Evolutionary conservation across 2,329 filamentous ascomycete genomes (phyloP).

Genomic region (Neofusicoccum kwambonambiense): DNA sequence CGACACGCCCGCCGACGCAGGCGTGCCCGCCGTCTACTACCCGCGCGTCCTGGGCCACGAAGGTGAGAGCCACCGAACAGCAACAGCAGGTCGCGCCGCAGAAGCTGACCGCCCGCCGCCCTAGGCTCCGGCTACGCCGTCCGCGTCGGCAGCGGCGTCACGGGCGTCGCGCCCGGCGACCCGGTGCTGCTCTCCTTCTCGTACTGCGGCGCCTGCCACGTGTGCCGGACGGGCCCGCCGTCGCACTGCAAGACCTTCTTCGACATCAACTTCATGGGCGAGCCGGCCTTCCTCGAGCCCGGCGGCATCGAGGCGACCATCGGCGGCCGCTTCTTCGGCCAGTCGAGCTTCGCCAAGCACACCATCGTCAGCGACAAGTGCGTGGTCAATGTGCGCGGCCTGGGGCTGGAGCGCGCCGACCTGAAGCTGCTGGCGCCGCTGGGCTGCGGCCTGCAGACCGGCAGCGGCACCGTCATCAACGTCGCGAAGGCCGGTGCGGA

Average conservation of each 20-base stretch:
- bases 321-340: conserved; percentile 49
- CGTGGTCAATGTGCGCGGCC: conserved; percentile 42
- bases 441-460: conserved; percentile 50
- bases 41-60: conserved; percentile 54
- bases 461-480: conserved; percentile 36
- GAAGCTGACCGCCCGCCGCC: not conserved
- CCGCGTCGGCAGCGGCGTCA: conserved; percentile 40
- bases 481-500: conserved; percentile 35
- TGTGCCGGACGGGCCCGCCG: conserved; percentile 13
- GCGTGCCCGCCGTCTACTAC: conserved; percentile 36
- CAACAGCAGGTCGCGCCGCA: too few relatives aligned
- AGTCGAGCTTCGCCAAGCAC: conserved; percentile 45
- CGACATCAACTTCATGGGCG: conserved; percentile 17
- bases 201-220: conserved; percentile 11
- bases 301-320: conserved; percentile 18
- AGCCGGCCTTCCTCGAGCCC: not conserved
- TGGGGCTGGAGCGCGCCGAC: conserved; percentile 36
- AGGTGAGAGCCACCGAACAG: conserved; percentile 31
- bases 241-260: conserved; percentile 16
- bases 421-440: conserved; percentile 46
- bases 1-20: conserved; percentile 17
- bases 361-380: conserved; percentile 42
- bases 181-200: conserved; percentile 39
- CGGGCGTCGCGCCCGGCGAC: conserved; percentile 42
- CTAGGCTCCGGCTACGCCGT: conserved; percentile 45